A percentile compares a stretch with the other conserved stretches of the same genome.
Evolutionary conservation across 495 filamentous ascomycete genomes (phyloP).

Genomic region (Xylaria longipes): DNA sequence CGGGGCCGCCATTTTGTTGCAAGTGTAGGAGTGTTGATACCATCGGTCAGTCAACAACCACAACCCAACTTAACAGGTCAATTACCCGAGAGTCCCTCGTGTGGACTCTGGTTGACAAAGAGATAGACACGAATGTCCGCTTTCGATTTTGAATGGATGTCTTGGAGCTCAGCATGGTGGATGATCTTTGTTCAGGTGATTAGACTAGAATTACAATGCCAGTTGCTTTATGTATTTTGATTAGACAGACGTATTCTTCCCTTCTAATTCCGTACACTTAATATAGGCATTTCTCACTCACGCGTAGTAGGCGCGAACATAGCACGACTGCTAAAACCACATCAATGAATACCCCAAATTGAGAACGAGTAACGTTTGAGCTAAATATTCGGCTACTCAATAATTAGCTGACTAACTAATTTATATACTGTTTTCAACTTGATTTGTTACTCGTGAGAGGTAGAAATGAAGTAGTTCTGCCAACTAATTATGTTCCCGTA

Average conservation of each 20-base stretch:
- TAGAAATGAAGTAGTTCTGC: no score
- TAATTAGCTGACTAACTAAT: neutral
- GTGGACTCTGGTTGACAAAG: neutral
- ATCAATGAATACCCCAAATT: neutral
- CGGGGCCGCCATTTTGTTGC: slow-evolving; percentile 1
- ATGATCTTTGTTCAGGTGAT: neutral
- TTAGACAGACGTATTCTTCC: no score
- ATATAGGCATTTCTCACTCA: neutral
- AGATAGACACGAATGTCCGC: neutral
- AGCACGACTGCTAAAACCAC: neutral
- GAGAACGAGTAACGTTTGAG: neutral
- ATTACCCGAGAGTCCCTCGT: neutral
- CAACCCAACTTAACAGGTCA: no score
- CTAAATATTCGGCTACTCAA: neutral
- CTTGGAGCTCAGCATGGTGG: neutral
- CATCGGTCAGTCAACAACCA: neutral
- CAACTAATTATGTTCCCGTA: neutral
- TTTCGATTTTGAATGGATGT: slow-evolving; percentile 10
- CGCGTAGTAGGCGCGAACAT: neutral
- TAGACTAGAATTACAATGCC: neutral
- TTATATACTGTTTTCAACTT: no score
- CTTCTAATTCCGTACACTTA: neutral
- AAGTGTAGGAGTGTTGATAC: neutral
- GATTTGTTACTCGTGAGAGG: neutral
- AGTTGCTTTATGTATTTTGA: neutral